phyloP scores from a whole-genome alignment of 2,329 filamentous ascomycete genomes.

The Delphinella strobiligena region DNA sequence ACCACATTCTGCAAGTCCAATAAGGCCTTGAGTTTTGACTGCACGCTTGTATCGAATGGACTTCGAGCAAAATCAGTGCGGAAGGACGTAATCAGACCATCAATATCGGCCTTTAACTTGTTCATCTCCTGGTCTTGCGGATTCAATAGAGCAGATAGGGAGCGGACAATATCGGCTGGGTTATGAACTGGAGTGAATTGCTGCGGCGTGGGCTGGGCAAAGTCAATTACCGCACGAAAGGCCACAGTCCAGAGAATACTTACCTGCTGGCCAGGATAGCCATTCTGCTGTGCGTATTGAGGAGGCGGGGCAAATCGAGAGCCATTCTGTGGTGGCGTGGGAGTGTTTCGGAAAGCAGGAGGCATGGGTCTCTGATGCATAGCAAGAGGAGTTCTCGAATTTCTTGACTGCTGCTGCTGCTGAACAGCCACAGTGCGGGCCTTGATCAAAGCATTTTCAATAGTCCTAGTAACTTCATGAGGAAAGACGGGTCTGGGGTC shows the following conservation, averaged over 20 bases:
- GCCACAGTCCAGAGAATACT: neutral
- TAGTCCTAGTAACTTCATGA: constrained; percentile 72
- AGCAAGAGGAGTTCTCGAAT: constrained; percentile 40
- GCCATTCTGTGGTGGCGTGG: constrained; percentile 53
- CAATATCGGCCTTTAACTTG: constrained; percentile 71
- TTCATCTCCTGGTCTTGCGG: constrained; percentile 29
- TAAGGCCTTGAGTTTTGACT: constrained; percentile 71
- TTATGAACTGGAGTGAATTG: constrained; percentile 7
- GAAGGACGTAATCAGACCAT: constrained; percentile 60
- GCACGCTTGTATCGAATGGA: constrained; percentile 62
- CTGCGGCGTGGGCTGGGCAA: constrained; percentile 6
- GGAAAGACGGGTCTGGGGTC: constrained; percentile 89
- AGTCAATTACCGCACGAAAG: constrained; percentile 2
- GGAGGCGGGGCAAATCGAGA: constrained; percentile 25
- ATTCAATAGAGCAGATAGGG: constrained; percentile 9
- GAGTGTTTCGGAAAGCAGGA: constrained; percentile 53
- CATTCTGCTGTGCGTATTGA: constrained; percentile 21
- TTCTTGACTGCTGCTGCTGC: constrained; percentile 41
- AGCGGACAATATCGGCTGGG: constrained; percentile 9
- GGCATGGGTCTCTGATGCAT: constrained; percentile 29
- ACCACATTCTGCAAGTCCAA: constrained; percentile 74
- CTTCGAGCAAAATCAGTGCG: constrained; percentile 64
- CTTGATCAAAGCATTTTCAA: constrained; percentile 89
- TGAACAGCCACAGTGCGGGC: constrained; percentile 53
- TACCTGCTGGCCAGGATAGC: constrained; percentile 23